Evolutionary conservation across 768 basidiomycete genomes (phyloP).

Genomic region (Mycena metata): DNA sequence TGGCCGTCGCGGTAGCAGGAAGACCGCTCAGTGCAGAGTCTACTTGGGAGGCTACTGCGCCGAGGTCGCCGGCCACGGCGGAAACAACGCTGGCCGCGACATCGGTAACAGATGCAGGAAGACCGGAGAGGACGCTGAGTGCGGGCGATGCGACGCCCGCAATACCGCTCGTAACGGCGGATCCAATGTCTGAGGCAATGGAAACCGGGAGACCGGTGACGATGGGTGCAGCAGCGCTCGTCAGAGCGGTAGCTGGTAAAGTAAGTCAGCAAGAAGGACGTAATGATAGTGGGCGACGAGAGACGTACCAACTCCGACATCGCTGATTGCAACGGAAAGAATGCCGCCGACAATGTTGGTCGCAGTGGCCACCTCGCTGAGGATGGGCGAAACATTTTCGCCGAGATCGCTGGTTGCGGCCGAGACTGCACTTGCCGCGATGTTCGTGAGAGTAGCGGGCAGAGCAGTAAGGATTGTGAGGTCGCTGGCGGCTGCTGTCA

Average conservation of each 20-base stretch:
- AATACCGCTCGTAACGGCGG: background rate
- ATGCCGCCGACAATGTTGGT: no score
- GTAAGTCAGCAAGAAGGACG: background rate
- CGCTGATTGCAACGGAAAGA: background rate
- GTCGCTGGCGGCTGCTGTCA: background rate
- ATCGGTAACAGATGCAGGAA: background rate
- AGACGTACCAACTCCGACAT: background rate
- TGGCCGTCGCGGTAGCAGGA: no score
- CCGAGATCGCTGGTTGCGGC: background rate
- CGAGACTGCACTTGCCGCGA: background rate
- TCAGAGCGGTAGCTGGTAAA: background rate
- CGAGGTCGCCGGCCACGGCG: no score
- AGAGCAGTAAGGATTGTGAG: background rate
- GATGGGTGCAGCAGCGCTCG: constrained; percentile 1
- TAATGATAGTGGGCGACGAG: background rate
- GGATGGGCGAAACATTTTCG: background rate
- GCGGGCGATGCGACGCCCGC: background rate
- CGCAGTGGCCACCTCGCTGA: no score
- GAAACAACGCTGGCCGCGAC: background rate
- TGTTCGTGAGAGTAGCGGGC: background rate
- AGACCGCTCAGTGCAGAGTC: no score
- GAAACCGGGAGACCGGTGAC: constrained; percentile 1
- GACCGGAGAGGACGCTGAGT: background rate
- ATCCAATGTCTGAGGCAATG: background rate
- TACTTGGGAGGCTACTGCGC: background rate